Evolutionary conservation across 164 flowering plant species (phyloP), one percentile per base, ranked within the genome.

Genomic region (Litsea cubeba): DNA sequence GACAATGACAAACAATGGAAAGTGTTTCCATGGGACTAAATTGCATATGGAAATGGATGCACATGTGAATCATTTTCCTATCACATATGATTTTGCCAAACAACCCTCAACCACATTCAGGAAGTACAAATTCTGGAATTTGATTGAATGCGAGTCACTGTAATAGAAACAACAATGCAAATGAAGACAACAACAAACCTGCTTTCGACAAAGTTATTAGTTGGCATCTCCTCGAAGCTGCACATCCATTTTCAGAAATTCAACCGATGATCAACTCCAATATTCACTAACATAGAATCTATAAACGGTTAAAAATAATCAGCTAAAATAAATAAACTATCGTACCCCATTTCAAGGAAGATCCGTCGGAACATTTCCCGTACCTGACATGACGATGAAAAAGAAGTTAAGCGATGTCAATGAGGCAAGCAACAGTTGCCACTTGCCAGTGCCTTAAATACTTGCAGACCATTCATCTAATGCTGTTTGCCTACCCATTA

Each of bases 181-280:
- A 18, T 28, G 12, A 40, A 26, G 40, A 66, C 18, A 66, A 66
- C 69, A 15, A 66, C 46, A 30, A 25, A 94, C 98, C 98, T 89
- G 93, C 94, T 92, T 73, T 95, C 99, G 49, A 93, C 97, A 85
- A 72, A 95, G 76, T 88, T 92, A 79, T 92, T 91, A 67, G 99
- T 95, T 46, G 98, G 97, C 99, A 95, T 95, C 85, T 93, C 98
- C 86, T 95, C 97, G 77, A 93, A 95, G 65, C 99, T 95, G 91
- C 83, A 86, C 10, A 70, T 54, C n/a, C 72, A 46, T 3, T 62
- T 57, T 28, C 71, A 76, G 63, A 50, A 30, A 26, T 49, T 66
- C 7, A 51, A 62, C 32, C 22, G 28, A 57, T 50, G 17, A 72
- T 40, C 51, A 35, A 68, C 7, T 11, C 50, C 28, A 68, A 40